Evolutionary conservation across 2,329 filamentous ascomycete species (phyloP).

Genomic region (Byssoonygena ceratinophila): DNA sequence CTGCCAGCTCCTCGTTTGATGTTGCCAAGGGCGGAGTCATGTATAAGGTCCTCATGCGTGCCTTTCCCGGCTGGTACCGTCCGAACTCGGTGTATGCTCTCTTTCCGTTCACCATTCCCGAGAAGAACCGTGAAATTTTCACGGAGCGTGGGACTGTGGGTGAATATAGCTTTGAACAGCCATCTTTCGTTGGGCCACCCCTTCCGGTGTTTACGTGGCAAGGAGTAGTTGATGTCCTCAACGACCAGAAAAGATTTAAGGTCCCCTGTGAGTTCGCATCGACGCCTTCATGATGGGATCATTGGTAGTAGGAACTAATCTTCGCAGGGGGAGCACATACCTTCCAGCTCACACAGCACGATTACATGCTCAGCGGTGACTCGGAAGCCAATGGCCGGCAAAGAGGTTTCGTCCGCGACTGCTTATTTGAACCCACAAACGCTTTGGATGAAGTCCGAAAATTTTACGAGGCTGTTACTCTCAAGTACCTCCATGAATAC

Average conservation of each 20-base stretch:
- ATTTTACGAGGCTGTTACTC: conserved; percentile 17
- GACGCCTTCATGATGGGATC: neutral
- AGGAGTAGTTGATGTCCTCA: conserved; percentile 16
- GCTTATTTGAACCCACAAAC: conserved; percentile 13
- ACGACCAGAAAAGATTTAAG: conserved; percentile 19
- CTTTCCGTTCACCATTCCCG: conserved; percentile 23
- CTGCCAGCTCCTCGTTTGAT: conserved; percentile 18
- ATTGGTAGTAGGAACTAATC: conserved; percentile 13
- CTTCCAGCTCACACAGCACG: conserved; percentile 13
- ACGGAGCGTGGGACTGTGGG: conserved; percentile 16
- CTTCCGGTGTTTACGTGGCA: conserved; percentile 16
- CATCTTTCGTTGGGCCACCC: conserved; percentile 12
- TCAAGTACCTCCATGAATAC: conserved; percentile 21
- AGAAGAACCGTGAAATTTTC: conserved; percentile 21
- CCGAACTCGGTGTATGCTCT: conserved; percentile 22
- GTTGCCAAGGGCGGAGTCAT: conserved; percentile 19
- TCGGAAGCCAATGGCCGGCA: conserved; percentile 17
- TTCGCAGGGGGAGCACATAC: conserved; percentile 14
- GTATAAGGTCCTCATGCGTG: conserved; percentile 23
- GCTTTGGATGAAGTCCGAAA: conserved; percentile 15
- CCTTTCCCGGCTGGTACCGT: conserved; percentile 22
- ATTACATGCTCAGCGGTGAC: conserved; percentile 21
- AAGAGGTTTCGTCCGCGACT: conserved; percentile 18
- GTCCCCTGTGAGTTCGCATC: conserved; percentile 12
- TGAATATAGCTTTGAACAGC: conserved; percentile 13